These are phyloP conservation scores for Cladorrhinum sp. DNA, from an alignment of 2,329 filamentous ascomycete species.

Conservation along the genomic window DNA sequence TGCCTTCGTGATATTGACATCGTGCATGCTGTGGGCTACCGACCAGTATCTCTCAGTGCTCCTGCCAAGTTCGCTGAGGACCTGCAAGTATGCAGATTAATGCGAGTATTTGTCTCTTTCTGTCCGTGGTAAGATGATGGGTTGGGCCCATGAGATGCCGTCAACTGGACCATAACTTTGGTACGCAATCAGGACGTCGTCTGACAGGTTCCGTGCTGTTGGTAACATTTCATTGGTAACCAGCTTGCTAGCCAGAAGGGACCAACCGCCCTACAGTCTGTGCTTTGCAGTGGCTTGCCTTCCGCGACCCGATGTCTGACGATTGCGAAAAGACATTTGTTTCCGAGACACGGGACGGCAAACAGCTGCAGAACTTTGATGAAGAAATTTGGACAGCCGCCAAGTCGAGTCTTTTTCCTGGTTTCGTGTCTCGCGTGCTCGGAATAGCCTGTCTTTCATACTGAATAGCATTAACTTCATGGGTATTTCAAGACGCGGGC, in stretches of 20 bases:
- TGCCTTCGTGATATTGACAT: neutral
- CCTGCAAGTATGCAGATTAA: neutral
- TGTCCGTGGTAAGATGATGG: neutral
- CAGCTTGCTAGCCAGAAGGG: neutral
- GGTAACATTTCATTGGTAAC: neutral
- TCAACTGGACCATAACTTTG: neutral
- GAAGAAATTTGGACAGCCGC: neutral
- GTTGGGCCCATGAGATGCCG: neutral
- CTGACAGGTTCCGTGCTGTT: neutral
- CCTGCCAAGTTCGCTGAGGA: conserved; percentile 1
- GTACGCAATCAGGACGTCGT: neutral
- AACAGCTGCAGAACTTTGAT: neutral
- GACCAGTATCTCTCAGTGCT: neutral
- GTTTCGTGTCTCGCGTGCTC: neutral
- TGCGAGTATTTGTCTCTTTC: neutral
- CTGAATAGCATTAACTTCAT: neutral
- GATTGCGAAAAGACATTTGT: neutral
- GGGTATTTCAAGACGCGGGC: neutral
- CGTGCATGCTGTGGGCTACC: neutral
- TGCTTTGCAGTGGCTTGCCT: conserved; percentile 2
- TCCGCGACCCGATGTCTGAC: neutral
- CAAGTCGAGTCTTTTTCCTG: neutral
- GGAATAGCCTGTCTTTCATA: neutral
- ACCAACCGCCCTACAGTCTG: neutral
- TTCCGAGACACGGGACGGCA: neutral